Evolutionary conservation across 768 basidiomycete species (phyloP), one percentile per base, ranked within the genome.

Genomic region (Pluteus cervinus): DNA sequence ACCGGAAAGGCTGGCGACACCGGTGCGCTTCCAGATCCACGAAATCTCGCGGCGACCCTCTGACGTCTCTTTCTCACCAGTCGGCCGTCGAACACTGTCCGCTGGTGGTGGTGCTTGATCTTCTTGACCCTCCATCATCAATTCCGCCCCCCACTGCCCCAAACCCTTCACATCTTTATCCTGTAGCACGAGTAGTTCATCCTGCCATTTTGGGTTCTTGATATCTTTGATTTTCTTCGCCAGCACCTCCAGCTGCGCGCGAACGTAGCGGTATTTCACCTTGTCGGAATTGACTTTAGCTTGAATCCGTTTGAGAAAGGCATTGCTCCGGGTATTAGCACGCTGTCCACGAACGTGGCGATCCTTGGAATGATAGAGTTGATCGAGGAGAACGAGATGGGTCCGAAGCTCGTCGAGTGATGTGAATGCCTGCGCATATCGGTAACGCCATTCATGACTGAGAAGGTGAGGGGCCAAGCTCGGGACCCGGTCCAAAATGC

Each of bases 281-380:
- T 36, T 43, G 7, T 43, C 34, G 3, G 33, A 21, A 4, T 45
- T 18, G 25, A 61, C 42, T 32, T 44, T 46, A 2, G 24, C 29
- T 16, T 49, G 31, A 10, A 54, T 22, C 15, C 16, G 23, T 4
- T 37, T 25, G 24, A 62, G 42, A 12, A 53, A 28, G 0, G 37
- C 39, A 7, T 48, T 37, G 23, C 50, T 54, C 2, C 49, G 50
- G 5, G 52, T 60, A 14, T 51, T 46, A 40, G 42, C 42, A 1
- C 38, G 37, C 28, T 61, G 56, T 0, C 61, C 58, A 14, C 50
- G 45, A 9, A 44, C 46, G 33, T 45, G 47, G 14, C 38, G 33
- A 11, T 56, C 37, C 37, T 67, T 64, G 9, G 53, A 55, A 18
- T 56, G 51, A 28, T 42, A 56, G 28, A 65, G 43, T 21, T 57